Percentiles rank a stretch among this genome's conserved stretches.
These are phyloP conservation scores for Fusarium duplospermum DNA, from an alignment of 2,329 filamentous ascomycete species.

Conservation along the genomic window DNA sequence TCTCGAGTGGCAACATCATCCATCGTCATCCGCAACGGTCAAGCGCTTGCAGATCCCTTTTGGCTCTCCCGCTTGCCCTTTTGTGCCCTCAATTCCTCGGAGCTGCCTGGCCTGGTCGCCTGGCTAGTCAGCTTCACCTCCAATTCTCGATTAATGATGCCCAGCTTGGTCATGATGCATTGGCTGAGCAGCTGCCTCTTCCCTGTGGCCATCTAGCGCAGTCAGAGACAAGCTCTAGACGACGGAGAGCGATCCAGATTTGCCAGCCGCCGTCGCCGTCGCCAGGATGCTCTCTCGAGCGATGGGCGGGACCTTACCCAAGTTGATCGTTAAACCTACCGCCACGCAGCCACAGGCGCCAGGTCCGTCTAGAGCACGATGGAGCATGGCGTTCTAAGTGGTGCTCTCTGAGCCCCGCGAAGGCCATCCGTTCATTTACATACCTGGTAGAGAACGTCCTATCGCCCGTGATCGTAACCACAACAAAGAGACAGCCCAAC, in stretches of 20 bases:
- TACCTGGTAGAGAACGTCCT: constrained; percentile 5
- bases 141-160: constrained; percentile 29
- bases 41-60: constrained; percentile 6
- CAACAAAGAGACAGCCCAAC: not conserved
- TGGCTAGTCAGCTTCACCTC: constrained; percentile 8
- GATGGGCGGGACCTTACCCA: constrained; percentile 13
- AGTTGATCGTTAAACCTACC: constrained; percentile 21
- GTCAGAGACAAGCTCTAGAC: constrained; percentile 16
- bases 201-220: constrained; percentile 3
- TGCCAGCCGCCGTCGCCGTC: constrained; percentile 10
- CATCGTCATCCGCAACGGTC: constrained; percentile 33
- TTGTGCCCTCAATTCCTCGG: not conserved
- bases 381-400: constrained; percentile 12
- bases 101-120: not conserved
- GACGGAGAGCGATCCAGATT: constrained; percentile 30
- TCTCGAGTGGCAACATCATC: constrained; percentile 20
- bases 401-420: constrained; percentile 13
- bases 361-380: constrained; percentile 14
- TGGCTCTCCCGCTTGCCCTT: not conserved
- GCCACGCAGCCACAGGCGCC: constrained; percentile 26
- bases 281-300: not conserved
- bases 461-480: not conserved
- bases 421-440: constrained; percentile 17
- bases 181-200: constrained; percentile 2
- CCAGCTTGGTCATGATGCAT: constrained; percentile 34